Conservation (phyloP, 2,329 filamentous ascomycete genomes). For the Aschersonia sp. region DNA sequence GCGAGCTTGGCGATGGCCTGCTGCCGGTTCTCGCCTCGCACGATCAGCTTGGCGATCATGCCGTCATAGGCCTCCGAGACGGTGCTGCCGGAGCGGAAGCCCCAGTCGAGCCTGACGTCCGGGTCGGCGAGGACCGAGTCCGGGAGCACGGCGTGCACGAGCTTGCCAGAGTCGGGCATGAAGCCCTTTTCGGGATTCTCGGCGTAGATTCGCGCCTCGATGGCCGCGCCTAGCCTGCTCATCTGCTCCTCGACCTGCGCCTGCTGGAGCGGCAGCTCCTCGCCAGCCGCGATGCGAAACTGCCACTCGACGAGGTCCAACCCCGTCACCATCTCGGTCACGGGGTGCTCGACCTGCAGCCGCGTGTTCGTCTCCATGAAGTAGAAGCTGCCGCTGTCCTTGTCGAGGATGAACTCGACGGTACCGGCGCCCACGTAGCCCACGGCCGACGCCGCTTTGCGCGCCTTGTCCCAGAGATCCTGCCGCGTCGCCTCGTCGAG, state of each 20-base stretch:
- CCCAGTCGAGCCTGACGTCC: slow-evolving; percentile 81
- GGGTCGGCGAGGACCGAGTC: slow-evolving; percentile 41
- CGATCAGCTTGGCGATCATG: slow-evolving; percentile 97
- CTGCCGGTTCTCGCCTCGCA: slow-evolving; percentile 63
- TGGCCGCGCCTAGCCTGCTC: slow-evolving; percentile 63
- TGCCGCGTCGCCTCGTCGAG: slow-evolving; percentile 41
- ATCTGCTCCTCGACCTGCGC: slow-evolving; percentile 62
- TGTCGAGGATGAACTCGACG: slow-evolving; percentile 82
- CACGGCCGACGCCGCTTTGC: slow-evolving; percentile 56
- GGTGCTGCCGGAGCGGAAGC: slow-evolving; percentile 81
- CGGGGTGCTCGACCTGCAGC: slow-evolving; percentile 92
- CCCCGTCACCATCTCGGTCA: slow-evolving; percentile 59
- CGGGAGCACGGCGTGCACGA: slow-evolving; percentile 72
- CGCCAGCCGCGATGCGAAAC: slow-evolving; percentile 55
- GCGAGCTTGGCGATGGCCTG: slow-evolving; percentile 73
- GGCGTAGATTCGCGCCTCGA: slow-evolving; percentile 93
- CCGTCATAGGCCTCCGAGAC: slow-evolving; percentile 94
- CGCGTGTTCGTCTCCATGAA: slow-evolving; percentile 79
- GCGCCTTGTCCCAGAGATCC: slow-evolving; percentile 52
- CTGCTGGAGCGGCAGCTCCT: slow-evolving; percentile 41
- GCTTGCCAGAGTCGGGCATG: slow-evolving; percentile 80
- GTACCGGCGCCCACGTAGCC: slow-evolving; percentile 84
- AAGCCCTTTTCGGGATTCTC: slow-evolving; percentile 89
- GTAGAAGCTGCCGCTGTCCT: slow-evolving; percentile 66
- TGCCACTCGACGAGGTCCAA: slow-evolving; percentile 88